phyloP scores from a whole-genome alignment of 805 yeast genomes.

The Candida glaebosa region DNA sequence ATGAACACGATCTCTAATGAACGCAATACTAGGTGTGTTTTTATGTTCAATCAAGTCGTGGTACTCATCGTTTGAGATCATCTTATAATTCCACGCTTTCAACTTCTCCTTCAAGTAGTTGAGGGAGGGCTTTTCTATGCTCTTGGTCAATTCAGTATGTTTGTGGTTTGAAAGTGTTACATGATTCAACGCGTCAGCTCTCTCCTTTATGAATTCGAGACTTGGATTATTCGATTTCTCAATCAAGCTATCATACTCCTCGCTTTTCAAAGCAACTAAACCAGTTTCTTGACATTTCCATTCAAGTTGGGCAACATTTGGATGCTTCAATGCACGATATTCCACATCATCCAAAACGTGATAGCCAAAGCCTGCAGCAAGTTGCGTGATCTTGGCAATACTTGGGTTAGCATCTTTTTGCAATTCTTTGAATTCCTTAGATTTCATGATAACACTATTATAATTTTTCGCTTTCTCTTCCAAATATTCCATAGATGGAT shows the following conservation, averaged over 20 bases:
- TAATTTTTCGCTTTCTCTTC: constrained; percentile 15
- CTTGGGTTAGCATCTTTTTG: constrained; percentile 5
- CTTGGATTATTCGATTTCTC: constrained; percentile 12
- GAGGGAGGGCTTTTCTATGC: constrained; percentile 10
- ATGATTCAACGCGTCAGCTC: constrained; percentile 5
- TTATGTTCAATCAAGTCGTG: constrained; percentile 3
- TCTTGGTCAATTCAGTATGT: constrained; percentile 14
- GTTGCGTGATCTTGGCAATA: background rate
- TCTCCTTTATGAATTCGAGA: constrained; percentile 11
- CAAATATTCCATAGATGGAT: constrained; percentile 30
- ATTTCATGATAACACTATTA: constrained; percentile 12
- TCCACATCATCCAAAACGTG: constrained; percentile 1
- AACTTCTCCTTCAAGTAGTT: constrained; percentile 13
- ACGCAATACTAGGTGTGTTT: constrained; percentile 7
- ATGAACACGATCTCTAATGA: constrained; percentile 9
- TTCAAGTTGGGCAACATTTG: constrained; percentile 13
- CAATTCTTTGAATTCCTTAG: constrained; percentile 11
- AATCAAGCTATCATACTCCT: background rate
- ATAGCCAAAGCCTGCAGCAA: background rate
- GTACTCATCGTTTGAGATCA: constrained; percentile 9
- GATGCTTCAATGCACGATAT: constrained; percentile 14
- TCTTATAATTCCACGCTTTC: constrained; percentile 4
- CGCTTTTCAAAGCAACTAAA: constrained; percentile 27
- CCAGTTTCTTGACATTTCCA: constrained; percentile 15
- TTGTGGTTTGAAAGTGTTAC: constrained; percentile 5